phyloP scores from a whole-genome alignment of 2,329 filamentous ascomycete genomes.

The Cryphonectria parasitica region DNA sequence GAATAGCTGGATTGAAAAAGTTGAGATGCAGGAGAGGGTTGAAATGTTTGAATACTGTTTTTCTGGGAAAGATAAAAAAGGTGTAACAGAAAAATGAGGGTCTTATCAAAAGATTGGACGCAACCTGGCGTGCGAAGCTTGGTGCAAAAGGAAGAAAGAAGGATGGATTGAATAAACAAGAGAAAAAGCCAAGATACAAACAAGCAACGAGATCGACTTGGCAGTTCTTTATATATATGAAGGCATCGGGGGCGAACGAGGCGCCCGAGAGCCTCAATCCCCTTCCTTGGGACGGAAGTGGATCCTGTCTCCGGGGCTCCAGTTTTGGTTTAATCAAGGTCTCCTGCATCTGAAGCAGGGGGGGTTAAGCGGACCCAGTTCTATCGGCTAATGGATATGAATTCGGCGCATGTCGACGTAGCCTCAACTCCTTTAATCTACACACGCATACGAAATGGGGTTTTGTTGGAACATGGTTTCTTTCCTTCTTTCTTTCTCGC shows the following conservation, averaged over 20 bases:
- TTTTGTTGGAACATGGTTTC: background rate
- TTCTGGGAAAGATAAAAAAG: background rate
- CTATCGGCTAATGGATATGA: constrained; percentile 7
- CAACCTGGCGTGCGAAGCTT: constrained; percentile 24
- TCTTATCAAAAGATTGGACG: constrained; percentile 20
- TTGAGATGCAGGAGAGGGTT: background rate
- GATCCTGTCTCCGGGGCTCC: background rate
- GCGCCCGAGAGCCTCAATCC: constrained; percentile 4
- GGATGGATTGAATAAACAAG: background rate
- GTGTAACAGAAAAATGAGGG: background rate
- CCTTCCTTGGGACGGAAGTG: background rate
- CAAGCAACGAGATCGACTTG: background rate
- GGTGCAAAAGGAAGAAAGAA: constrained; percentile 18
- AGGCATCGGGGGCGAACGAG: background rate
- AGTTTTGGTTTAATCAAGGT: constrained; percentile 15
- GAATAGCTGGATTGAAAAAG: background rate
- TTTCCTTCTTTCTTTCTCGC: background rate
- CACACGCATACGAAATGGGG: background rate
- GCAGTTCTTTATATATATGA: constrained; percentile 8
- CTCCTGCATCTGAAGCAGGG: constrained; percentile 10
- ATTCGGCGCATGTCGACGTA: constrained; percentile 11
- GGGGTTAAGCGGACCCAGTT: background rate
- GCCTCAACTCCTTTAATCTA: constrained; percentile 11
- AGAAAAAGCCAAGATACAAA: background rate
- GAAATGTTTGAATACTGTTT: background rate